A percentile compares a stretch with the other conserved stretches of the same genome.
These are phyloP conservation scores for Yamadazyma buinensis DNA, from an alignment of 1,139 yeast species.

Conservation along the genomic window DNA sequence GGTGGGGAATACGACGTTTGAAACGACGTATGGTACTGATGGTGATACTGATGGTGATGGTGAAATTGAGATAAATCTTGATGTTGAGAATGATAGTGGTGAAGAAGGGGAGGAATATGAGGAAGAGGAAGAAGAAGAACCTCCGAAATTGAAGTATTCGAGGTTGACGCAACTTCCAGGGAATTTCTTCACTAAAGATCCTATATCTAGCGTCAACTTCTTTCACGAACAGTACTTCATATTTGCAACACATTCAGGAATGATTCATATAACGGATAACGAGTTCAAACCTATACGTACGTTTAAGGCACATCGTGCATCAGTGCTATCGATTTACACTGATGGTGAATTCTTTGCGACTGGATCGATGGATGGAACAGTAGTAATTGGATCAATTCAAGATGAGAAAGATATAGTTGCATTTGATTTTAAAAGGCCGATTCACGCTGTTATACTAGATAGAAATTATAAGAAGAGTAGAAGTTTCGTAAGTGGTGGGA, in stretches of 20 bases:
- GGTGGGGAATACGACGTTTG: slow-evolving; percentile 17
- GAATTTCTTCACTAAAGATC: slow-evolving; percentile 67
- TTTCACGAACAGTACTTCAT: slow-evolving; percentile 59
- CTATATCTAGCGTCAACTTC: slow-evolving; percentile 60
- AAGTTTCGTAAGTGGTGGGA: slow-evolving; percentile 83
- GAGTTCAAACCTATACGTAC: slow-evolving; percentile 62
- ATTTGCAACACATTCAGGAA: slow-evolving; percentile 89
- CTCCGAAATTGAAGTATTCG: slow-evolving; percentile 74
- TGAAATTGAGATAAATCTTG: slow-evolving; percentile 59
- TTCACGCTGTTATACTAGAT: slow-evolving; percentile 82
- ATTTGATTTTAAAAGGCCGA: slow-evolving; percentile 82
- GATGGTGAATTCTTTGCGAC: slow-evolving; percentile 78
- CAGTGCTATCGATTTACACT: slow-evolving; percentile 66
- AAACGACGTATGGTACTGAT: slow-evolving; percentile 15
- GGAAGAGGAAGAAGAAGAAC: slow-evolving; percentile 44
- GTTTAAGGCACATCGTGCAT: slow-evolving; percentile 81
- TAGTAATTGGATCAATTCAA: slow-evolving; percentile 68
- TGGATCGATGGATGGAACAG: slow-evolving; percentile 92
- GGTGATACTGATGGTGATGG: slow-evolving; percentile 1
- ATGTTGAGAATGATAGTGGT: slow-evolving; percentile 10
- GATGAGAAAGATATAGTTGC: slow-evolving; percentile 67
- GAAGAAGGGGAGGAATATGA: slow-evolving; percentile 4
- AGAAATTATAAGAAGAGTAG: slow-evolving; percentile 58
- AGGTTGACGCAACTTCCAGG: slow-evolving; percentile 64
- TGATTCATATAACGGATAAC: slow-evolving; percentile 62